Percentiles rank a stretch among this genome's conserved stretches.
Evolutionary conservation across 1,284 basidiomycete species (phyloP).

Genomic region (Tylopilus sp.): DNA sequence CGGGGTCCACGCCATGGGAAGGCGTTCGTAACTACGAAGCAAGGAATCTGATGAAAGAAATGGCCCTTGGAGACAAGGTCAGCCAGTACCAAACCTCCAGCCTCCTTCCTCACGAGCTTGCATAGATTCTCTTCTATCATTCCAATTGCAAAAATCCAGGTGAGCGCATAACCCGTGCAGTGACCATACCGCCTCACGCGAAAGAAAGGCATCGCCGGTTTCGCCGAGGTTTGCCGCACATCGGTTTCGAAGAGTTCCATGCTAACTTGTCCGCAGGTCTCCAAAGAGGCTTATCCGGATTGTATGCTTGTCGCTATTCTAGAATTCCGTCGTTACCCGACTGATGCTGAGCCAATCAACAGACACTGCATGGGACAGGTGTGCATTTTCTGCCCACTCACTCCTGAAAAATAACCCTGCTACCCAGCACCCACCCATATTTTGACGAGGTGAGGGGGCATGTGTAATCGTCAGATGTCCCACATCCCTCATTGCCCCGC

Average conservation of each 20-base stretch:
- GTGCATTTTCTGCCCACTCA: constrained; percentile 28
- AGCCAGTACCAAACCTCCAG: constrained; percentile 18
- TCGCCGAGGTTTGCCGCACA: constrained; percentile 60
- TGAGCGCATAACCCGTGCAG: constrained; percentile 28
- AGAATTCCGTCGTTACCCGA: constrained; percentile 1
- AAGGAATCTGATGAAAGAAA: constrained; percentile 86
- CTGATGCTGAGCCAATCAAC: constrained; percentile 19
- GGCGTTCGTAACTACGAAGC: constrained; percentile 91
- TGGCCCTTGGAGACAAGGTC: constrained; percentile 81
- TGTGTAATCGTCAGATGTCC: constrained; percentile 4
- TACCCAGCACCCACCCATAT: constrained; percentile 74
- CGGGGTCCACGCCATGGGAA: constrained; percentile 81
- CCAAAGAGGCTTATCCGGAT: constrained; percentile 84
- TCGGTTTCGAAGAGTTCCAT: not conserved
- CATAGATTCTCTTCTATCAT: constrained; percentile 77
- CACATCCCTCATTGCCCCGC: constrained; percentile 5
- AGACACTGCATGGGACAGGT: constrained; percentile 91
- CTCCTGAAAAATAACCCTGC: constrained; percentile 7
- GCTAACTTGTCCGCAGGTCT: constrained; percentile 46
- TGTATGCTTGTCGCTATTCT: constrained; percentile 47
- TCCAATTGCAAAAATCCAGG: constrained; percentile 89
- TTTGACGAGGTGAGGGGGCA: constrained; percentile 64
- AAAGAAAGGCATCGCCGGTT: constrained; percentile 70
- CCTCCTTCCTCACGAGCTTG: not conserved
- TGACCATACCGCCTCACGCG: constrained; percentile 8